Evolutionary conservation across 169 alveolate species (phyloP), one percentile per base, ranked within the genome.

Genomic region (Eimeria maxima): DNA sequence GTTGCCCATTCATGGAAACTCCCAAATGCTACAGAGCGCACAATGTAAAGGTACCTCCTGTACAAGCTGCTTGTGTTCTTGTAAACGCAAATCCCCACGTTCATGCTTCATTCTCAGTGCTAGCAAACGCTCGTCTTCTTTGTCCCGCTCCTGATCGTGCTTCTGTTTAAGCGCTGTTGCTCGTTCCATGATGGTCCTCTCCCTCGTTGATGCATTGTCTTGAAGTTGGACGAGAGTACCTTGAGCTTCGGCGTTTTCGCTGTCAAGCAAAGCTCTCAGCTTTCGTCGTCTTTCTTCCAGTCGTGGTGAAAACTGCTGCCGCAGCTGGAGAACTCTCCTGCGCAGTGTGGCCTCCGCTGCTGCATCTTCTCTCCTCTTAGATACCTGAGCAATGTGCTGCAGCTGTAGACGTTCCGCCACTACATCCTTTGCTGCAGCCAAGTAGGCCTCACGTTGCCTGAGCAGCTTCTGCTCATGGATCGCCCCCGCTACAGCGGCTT

Each of bases 361-460:
- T 60, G 94, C 94, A 60, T 74, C 67, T 38, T 87, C 83, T 42
- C 71, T 38, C 53, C 94, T 60, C 44, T 29, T 42, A 38, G 45
- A 55, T 24, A 87, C 78, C 44, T 65, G 33, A 20, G 94, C 94
- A 63, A 5, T n/a, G 22, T 50, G 94, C 81, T 87, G 94, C n/a
- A 87, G 80, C 47, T 65, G 69, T 87, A 22, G 63, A 47, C 74
- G 81, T 33, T 87, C 83, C 24, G 83, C 63, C 7, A 65, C 50
- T 22, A 60, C 83, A 63, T 63, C 83, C 69, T 33, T 38, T 29
- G 94, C 94, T 42, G 94, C 94, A 60, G 94, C 60, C 83, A 87
- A 8, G 33, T 42, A 87, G 53, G 80, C 94, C 45, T 87, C 94
- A 53, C 94, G 83, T 20, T 63, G 94, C n/a, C 94, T 81, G 83